phyloP scores from a whole-genome alignment of 2,329 filamentous ascomycete genomes.

The Fonsecaea pedrosoi region DNA sequence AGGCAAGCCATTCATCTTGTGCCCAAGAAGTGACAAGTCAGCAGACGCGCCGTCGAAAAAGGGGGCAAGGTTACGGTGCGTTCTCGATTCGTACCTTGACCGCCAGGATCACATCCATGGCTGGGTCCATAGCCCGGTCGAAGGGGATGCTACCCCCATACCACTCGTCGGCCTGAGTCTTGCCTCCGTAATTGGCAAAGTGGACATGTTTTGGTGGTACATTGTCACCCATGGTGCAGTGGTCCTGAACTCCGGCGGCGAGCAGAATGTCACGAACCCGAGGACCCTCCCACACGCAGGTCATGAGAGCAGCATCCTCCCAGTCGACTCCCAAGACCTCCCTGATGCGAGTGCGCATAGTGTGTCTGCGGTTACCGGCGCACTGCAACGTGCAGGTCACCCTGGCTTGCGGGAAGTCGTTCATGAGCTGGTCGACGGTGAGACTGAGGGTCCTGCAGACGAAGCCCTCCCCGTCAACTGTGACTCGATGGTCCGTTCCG shows the following conservation, averaged over 20 bases:
- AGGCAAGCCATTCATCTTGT: slow-evolving; percentile 58
- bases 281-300: slow-evolving; percentile 64
- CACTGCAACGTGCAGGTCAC: slow-evolving; percentile 66
- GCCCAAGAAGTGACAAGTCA: slow-evolving; percentile 15
- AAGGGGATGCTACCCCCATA: slow-evolving; percentile 65
- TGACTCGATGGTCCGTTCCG: slow-evolving; percentile 49
- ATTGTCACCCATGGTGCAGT: slow-evolving; percentile 39
- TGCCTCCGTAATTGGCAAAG: slow-evolving; percentile 61
- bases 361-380: slow-evolving; percentile 66
- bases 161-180: slow-evolving; percentile 64
- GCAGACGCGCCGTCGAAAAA: neutral
- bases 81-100: slow-evolving; percentile 49
- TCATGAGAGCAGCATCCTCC: slow-evolving; percentile 67
- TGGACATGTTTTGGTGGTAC: slow-evolving; percentile 56
- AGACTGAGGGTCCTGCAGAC: slow-evolving; percentile 55
- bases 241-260: slow-evolving; percentile 51
- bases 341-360: slow-evolving; percentile 65
- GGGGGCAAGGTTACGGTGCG: neutral
- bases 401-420: slow-evolving; percentile 59
- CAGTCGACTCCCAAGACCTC: slow-evolving; percentile 67
- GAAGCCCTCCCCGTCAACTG: slow-evolving; percentile 60
- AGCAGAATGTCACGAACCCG: slow-evolving; percentile 60
- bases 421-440: slow-evolving; percentile 55
- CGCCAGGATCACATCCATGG: slow-evolving; percentile 57
- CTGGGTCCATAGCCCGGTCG: slow-evolving; percentile 51